phyloP scores from a whole-genome alignment of 257 asterid genomes.

The Perilla frutescens region DNA sequence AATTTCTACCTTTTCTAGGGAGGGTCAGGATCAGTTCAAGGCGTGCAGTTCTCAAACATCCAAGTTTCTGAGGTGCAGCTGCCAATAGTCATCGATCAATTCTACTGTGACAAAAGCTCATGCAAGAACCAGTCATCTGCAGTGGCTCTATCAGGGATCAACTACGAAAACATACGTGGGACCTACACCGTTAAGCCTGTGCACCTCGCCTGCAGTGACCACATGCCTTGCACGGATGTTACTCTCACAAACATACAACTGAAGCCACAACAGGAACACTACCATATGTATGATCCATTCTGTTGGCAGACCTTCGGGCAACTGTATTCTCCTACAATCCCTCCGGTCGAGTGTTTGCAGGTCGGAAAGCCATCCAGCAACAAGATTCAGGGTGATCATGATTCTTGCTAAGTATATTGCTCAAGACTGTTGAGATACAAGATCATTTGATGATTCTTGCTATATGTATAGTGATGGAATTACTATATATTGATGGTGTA shows the following conservation, averaged over 20 bases:
- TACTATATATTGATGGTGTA: constrained; percentile 44
- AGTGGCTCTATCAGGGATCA: constrained; percentile 80
- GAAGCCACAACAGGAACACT: constrained; percentile 61
- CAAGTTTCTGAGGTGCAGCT: constrained; percentile 79
- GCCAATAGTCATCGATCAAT: constrained; percentile 92
- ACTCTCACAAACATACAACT: constrained; percentile 68
- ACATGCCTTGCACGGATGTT: constrained; percentile 73
- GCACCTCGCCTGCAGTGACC: constrained; percentile 92
- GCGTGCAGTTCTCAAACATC: constrained; percentile 72
- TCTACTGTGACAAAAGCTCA: constrained; percentile 72
- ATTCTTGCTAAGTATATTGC: constrained; percentile 54
- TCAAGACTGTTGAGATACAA: constrained; percentile 19
- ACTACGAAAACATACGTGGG: constrained; percentile 73
- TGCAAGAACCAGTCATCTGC: constrained; percentile 90
- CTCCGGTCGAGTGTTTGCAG: constrained; percentile 73
- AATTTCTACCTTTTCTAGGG: constrained; percentile 53
- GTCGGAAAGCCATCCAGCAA: constrained; percentile 80
- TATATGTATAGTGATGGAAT: constrained; percentile 33
- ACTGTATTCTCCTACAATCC: constrained; percentile 68
- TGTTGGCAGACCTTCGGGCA: constrained; percentile 94
- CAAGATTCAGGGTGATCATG: constrained; percentile 68
- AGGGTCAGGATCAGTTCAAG: constrained; percentile 84
- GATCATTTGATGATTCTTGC: constrained; percentile 32
- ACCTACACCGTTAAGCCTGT: constrained; percentile 89
- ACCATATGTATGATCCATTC: constrained; percentile 80